phyloP scores from a whole-genome alignment of 31 red algal genomes.

The Porphyra umbilicalis region DNA sequence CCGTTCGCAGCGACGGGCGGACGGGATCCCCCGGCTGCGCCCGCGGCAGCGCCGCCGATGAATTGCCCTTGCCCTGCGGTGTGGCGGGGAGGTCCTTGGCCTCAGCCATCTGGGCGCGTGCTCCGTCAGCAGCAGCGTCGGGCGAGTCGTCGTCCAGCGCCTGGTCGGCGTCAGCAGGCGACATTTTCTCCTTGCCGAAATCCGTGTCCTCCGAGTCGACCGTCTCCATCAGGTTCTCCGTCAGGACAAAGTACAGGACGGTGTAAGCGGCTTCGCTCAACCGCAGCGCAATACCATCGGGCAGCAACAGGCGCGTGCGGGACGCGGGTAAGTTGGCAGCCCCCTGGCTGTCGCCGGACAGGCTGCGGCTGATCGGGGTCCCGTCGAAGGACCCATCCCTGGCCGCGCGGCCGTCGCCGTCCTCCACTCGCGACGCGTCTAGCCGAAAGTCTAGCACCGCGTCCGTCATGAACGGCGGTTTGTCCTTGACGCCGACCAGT shows the following conservation, averaged over 20 bases:
- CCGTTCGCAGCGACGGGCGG: not conserved
- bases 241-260: slow-evolving; percentile 90
- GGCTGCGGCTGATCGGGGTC: no score
- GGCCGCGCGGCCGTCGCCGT: not conserved
- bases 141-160: not conserved
- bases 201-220: slow-evolving; percentile 78
- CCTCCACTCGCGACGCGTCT: not conserved
- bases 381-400: no score
- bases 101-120: not conserved
- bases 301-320: slow-evolving; percentile 46
- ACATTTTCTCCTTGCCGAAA: slow-evolving; percentile 15
- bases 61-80: not conserved
- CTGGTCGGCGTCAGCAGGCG: not conserved
- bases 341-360: not conserved
- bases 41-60: not conserved
- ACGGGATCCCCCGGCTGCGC: not conserved
- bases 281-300: slow-evolving; percentile 43
- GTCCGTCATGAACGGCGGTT: not conserved
- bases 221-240: slow-evolving; percentile 80
- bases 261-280: slow-evolving; percentile 86
- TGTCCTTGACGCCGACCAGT: not conserved
- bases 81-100: not conserved
- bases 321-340: slow-evolving; percentile 31
- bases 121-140: not conserved
- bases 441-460: not conserved